Percentiles rank a stretch among this genome's conserved stretches.
phyloP scores from a whole-genome alignment of 2,329 filamentous ascomycete genomes.

The Plectosphaerella plurivora region DNA sequence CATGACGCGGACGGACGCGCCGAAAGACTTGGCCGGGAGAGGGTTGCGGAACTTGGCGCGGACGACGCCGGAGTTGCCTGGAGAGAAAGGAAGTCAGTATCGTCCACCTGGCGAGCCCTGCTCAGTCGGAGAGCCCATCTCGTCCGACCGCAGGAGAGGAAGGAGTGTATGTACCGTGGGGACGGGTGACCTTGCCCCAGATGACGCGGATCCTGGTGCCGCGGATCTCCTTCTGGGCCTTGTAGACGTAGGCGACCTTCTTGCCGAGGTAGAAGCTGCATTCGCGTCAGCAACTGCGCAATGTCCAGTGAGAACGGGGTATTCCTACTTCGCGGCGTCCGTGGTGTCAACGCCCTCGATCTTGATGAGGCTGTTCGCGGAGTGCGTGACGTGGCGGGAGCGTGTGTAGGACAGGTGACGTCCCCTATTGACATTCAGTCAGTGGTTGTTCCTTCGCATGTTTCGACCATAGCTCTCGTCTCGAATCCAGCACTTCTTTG shows the following conservation, averaged over 20 bases:
- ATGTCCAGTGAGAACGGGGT: background rate
- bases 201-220: conserved; percentile 99
- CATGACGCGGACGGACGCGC: conserved; percentile 94
- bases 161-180: conserved; percentile 67
- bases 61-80: conserved; percentile 96
- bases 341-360: conserved; percentile 96
- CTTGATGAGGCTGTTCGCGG: conserved; percentile 92
- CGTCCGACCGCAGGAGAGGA: background rate
- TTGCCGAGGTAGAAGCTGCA: conserved; percentile 92
- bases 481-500: background rate
- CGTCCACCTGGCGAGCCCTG: background rate
- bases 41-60: conserved; percentile 96
- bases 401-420: conserved; percentile 98
- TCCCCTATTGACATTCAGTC: conserved; percentile 57
- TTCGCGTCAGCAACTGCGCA: conserved; percentile 16
- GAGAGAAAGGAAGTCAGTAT: conserved; percentile 3
- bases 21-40: conserved; percentile 94
- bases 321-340: conserved; percentile 75
- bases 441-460: conserved; percentile 13
- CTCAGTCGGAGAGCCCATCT: background rate
- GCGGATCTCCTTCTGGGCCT: conserved; percentile 87
- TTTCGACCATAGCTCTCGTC: background rate
- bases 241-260: conserved; percentile 98
- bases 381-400: conserved; percentile 86
- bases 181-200: conserved; percentile 96